Percentiles rank a stretch among this genome's conserved stretches.
These are phyloP conservation scores for Ramalina peruviana DNA, from an alignment of 495 filamentous ascomycete genomes.

Conservation along the genomic window DNA sequence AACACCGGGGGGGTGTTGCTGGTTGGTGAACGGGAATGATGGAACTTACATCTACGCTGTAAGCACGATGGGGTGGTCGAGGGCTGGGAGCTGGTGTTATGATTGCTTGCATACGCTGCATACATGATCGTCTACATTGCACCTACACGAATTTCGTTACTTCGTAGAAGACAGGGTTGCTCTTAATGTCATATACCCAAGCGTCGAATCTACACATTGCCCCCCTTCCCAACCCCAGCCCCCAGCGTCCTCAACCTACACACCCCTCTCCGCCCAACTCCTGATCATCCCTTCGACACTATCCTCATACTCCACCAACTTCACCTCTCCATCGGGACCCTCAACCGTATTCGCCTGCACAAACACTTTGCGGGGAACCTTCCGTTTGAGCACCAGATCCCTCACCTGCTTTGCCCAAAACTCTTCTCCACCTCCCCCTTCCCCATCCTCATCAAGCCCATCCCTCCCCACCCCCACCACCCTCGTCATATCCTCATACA, in stretches of 20 bases:
- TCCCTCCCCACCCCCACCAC: constrained; percentile 33
- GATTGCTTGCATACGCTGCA: too few relatives aligned
- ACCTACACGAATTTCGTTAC: too few relatives aligned
- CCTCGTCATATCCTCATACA: constrained; percentile 71
- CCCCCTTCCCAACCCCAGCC: too few relatives aligned
- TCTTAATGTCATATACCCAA: too few relatives aligned
- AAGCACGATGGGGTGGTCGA: too few relatives aligned
- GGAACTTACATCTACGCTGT: too few relatives aligned
- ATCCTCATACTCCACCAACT: constrained; percentile 79
- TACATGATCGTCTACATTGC: too few relatives aligned
- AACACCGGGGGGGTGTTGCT: too few relatives aligned
- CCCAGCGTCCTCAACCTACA: constrained; percentile 20
- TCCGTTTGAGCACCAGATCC: constrained; percentile 66
- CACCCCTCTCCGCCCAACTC: constrained; percentile 72
- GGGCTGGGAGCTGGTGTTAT: too few relatives aligned
- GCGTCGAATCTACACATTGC: too few relatives aligned
- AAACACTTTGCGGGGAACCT: constrained; percentile 88
- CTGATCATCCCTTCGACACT: constrained; percentile 74
- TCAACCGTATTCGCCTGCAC: constrained; percentile 83
- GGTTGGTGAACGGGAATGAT: too few relatives aligned
- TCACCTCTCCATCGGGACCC: constrained; percentile 57
- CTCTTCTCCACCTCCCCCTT: constrained; percentile 23
- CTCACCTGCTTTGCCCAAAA: constrained; percentile 70
- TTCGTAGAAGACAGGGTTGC: too few relatives aligned
- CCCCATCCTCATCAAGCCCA: constrained; percentile 1